Percentiles rank a stretch among this genome's conserved stretches.
Evolutionary conservation across 495 filamentous ascomycete species (phyloP).

Genomic region (Neurospora sp.): DNA sequence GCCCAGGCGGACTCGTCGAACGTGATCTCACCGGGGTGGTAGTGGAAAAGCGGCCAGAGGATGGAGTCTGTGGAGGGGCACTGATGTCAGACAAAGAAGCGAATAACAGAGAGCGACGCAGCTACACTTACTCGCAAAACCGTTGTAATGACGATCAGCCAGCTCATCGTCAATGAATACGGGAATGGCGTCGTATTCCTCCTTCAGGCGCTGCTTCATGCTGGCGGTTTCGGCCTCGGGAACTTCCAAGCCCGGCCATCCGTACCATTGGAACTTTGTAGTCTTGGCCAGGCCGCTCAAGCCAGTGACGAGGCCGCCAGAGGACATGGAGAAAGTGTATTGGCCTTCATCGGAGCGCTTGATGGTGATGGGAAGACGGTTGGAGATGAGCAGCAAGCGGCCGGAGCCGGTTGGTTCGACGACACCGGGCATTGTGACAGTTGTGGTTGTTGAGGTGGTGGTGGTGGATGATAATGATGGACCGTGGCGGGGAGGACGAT

Average conservation of each 20-base stretch:
- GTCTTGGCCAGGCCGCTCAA: constrained; percentile 81
- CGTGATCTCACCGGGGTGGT: constrained; percentile 85
- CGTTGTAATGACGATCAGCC: constrained; percentile 75
- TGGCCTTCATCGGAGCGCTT: constrained; percentile 70
- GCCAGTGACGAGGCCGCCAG: constrained; percentile 85
- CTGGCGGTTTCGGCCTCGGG: constrained; percentile 57
- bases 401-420: constrained; percentile 15
- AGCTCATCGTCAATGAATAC: constrained; percentile 73
- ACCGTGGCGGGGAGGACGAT: background rate
- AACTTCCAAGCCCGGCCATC: constrained; percentile 87
- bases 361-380: constrained; percentile 90
- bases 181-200: constrained; percentile 63
- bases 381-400: constrained; percentile 76
- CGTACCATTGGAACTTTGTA: constrained; percentile 94
- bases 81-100: background rate
- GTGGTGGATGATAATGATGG: background rate
- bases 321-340: constrained; percentile 90
- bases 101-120: background rate
- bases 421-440: constrained; percentile 20
- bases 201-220: constrained; percentile 57
- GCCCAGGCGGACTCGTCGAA: constrained; percentile 83
- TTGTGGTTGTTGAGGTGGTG: background rate
- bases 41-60: constrained; percentile 93
- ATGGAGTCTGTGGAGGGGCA: constrained; percentile 61
- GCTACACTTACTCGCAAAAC: constrained; percentile 61